These are phyloP conservation scores for Syzygium oleosum DNA, from an alignment of 345 rosid genomes.

Conservation along the genomic window DNA sequence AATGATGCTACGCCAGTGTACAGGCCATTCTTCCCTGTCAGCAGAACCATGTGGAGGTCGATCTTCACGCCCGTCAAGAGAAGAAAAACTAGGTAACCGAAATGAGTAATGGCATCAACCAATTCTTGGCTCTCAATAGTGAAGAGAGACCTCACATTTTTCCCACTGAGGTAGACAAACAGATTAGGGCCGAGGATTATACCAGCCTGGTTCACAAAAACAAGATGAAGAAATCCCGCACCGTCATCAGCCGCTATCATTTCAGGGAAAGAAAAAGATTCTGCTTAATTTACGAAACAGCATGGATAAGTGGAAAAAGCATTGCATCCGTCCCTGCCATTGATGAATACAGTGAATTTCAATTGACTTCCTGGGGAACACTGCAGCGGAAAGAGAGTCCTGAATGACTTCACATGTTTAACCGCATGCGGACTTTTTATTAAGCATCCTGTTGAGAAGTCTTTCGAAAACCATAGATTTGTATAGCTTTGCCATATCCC, in stretches of 20 bases:
- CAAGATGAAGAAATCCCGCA: not conserved
- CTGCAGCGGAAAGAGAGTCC: not conserved
- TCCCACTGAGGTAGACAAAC: not conserved
- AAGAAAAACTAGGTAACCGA: constrained; percentile 9
- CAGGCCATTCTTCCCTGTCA: constrained; percentile 2
- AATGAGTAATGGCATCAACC: not conserved
- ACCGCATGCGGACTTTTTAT: not conserved
- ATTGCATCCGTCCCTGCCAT: not conserved
- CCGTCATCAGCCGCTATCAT: not conserved
- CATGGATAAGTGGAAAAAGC: not conserved
- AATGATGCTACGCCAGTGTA: not conserved
- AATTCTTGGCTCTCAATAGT: not conserved
- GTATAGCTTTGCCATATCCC: not conserved
- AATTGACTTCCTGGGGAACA: not conserved
- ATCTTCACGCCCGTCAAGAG: constrained; percentile 19
- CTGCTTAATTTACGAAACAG: not conserved
- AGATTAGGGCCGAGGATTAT: not conserved
- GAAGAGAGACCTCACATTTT: not conserved
- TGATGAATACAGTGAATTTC: not conserved
- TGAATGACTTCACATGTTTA: not conserved
- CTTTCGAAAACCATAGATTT: not conserved
- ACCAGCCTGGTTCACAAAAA: not conserved
- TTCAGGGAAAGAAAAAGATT: not conserved
- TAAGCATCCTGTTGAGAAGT: not conserved
- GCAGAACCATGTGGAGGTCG: constrained; percentile 5